Evolutionary conservation across 2,329 filamentous ascomycete genomes (phyloP).

Genomic region (Paracamarosporium sp.): DNA sequence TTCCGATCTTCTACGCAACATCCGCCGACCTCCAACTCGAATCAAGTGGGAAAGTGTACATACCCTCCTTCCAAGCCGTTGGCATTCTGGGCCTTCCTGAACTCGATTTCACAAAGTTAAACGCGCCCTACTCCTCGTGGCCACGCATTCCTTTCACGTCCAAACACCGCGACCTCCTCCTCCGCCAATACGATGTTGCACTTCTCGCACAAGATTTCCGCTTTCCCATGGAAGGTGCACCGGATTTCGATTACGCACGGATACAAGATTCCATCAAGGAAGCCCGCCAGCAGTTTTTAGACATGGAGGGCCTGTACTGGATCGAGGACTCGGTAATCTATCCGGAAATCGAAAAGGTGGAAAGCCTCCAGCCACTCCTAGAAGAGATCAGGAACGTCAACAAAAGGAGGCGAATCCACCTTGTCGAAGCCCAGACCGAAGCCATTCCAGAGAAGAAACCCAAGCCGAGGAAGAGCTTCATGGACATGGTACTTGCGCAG

Average conservation of each 20-base stretch:
- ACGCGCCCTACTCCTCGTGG: slow-evolving; percentile 44
- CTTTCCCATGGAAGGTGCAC: slow-evolving; percentile 46
- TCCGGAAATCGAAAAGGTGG: slow-evolving; percentile 38
- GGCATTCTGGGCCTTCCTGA: slow-evolving; percentile 50
- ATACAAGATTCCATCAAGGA: slow-evolving; percentile 46
- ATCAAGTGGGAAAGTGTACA: slow-evolving; percentile 34
- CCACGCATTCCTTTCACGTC: slow-evolving; percentile 41
- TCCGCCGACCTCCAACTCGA: slow-evolving; percentile 33
- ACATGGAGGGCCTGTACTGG: slow-evolving; percentile 49
- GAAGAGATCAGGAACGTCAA: slow-evolving; percentile 35
- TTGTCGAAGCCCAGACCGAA: slow-evolving; percentile 24
- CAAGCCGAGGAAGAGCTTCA: slow-evolving; percentile 44
- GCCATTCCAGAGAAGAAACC: slow-evolving; percentile 32
- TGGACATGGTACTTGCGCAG: slow-evolving; percentile 40
- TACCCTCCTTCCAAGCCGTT: slow-evolving; percentile 48
- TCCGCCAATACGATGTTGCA: slow-evolving; percentile 46
- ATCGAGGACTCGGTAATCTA: slow-evolving; percentile 37
- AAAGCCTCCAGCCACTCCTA: slow-evolving; percentile 34
- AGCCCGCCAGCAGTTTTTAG: slow-evolving; percentile 43
- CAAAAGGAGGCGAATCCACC: slow-evolving; percentile 33
- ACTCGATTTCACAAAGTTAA: slow-evolving; percentile 44
- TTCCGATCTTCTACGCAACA: slow-evolving; percentile 46
- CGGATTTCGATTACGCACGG: slow-evolving; percentile 44
- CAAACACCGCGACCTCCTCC: slow-evolving; percentile 43
- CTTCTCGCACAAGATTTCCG: slow-evolving; percentile 48